Evolutionary conservation across 305 asterid species (phyloP).

Genomic region (Coffea humblotiana): DNA sequence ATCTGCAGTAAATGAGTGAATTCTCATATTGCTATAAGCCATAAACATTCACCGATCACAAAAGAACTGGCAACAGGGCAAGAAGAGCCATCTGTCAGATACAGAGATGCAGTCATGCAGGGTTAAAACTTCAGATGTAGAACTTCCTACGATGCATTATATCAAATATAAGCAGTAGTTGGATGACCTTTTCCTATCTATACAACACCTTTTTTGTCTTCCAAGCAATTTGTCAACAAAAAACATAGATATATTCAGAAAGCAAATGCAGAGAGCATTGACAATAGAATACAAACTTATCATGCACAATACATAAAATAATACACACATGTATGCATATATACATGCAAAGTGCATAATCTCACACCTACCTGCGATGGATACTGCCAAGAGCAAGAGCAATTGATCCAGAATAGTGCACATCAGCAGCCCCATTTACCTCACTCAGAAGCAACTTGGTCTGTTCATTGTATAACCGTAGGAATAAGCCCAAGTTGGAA

Average conservation of each 20-base stretch:
- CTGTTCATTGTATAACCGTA: slow-evolving; percentile 44
- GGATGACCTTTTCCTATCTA: background rate
- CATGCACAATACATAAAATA: background rate
- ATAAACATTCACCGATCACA: no score
- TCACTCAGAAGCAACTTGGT: slow-evolving; percentile 84
- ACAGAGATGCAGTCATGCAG: no score
- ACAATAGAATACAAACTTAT: background rate
- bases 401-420: slow-evolving; percentile 83
- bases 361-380: slow-evolving; percentile 79
- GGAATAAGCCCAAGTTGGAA: slow-evolving; percentile 10
- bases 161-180: background rate
- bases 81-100: no score
- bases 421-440: slow-evolving; percentile 54
- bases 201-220: background rate
- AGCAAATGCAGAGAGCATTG: background rate
- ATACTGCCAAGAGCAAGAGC: slow-evolving; percentile 96
- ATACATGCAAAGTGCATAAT: background rate
- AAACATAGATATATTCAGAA: background rate
- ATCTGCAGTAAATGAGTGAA: no score
- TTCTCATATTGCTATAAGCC: no score
- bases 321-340: background rate
- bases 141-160: background rate
- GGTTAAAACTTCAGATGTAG: no score
- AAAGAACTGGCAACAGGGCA: no score
- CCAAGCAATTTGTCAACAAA: background rate